phyloP scores from a whole-genome alignment of 1,139 yeast species.

The Hemisphaericaspora lyxosophila region DNA sequence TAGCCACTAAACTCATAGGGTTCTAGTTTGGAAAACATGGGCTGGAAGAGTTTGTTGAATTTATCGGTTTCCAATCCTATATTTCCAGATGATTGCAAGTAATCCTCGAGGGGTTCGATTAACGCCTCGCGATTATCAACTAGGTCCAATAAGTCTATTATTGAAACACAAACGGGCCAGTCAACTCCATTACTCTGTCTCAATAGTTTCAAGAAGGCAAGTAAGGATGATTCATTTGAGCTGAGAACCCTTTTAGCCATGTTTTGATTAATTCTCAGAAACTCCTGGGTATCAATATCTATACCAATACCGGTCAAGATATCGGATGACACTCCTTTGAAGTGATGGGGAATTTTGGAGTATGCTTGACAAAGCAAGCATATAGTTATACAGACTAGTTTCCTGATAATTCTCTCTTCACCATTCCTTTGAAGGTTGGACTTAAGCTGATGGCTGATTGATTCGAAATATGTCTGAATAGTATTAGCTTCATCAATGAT shows the following conservation, averaged over 20 bases:
- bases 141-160: neutral
- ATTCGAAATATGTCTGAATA: neutral
- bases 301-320: neutral
- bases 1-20: neutral
- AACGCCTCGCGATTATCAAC: neutral
- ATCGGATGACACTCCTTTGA: neutral
- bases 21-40: neutral
- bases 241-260: neutral
- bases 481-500: neutral
- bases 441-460: neutral
- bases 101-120: constrained; percentile 1
- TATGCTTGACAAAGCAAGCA: neutral
- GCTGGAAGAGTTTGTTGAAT: neutral
- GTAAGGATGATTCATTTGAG: neutral
- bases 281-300: neutral
- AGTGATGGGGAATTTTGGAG: neutral
- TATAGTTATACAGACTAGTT: neutral
- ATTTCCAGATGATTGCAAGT: constrained; percentile 1
- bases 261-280: constrained; percentile 2
- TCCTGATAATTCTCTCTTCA: neutral
- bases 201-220: neutral
- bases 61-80: neutral
- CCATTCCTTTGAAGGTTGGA: neutral
- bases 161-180: constrained; percentile 1
- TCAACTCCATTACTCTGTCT: neutral